Percentiles rank a stretch among this genome's conserved stretches.
Evolutionary conservation across 1,284 basidiomycete species (phyloP).

Genomic region (Salmacisia buchloeana): DNA sequence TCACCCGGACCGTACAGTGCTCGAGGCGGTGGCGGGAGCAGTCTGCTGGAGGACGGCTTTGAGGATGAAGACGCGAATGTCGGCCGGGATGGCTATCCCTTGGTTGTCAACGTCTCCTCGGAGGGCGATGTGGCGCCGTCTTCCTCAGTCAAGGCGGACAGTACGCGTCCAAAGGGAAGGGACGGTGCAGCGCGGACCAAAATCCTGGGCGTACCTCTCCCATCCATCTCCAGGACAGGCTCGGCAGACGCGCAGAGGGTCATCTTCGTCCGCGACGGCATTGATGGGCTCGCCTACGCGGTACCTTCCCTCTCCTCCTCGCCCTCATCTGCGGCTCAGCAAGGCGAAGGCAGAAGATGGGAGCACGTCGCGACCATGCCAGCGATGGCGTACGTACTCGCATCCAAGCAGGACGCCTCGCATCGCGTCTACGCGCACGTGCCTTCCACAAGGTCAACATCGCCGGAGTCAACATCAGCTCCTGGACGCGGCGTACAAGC

Average conservation of each 20-base stretch:
- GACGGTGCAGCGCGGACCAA: conserved; percentile 53
- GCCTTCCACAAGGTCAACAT: conserved; percentile 9
- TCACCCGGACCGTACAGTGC: conserved; percentile 8
- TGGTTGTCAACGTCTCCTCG: conserved; percentile 20
- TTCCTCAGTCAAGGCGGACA: conserved; percentile 17
- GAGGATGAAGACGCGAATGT: conserved; percentile 74
- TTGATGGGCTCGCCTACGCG: conserved; percentile 73
- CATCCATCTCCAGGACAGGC: conserved; percentile 10
- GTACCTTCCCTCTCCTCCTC: neutral
- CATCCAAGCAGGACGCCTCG: conserved; percentile 63
- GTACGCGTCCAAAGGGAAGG: too few relatives aligned
- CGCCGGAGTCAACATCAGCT: neutral
- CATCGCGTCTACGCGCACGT: conserved; percentile 25
- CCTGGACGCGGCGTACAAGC: conserved; percentile 13
- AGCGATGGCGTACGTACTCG: conserved; percentile 85
- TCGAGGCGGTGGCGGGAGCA: conserved; percentile 53
- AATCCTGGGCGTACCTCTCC: conserved; percentile 21
- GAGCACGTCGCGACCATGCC: conserved; percentile 71
- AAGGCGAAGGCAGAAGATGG: conserved; percentile 58
- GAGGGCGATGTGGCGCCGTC: too few relatives aligned
- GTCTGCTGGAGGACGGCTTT: conserved; percentile 71
- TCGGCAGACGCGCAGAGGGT: neutral
- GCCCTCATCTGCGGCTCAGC: conserved; percentile 11
- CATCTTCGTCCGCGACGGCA: conserved; percentile 67
- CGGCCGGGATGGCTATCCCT: conserved; percentile 60